Evolutionary conservation across 2,329 filamentous ascomycete species (phyloP).

Genomic region (Trichophyton schoenleinii): DNA sequence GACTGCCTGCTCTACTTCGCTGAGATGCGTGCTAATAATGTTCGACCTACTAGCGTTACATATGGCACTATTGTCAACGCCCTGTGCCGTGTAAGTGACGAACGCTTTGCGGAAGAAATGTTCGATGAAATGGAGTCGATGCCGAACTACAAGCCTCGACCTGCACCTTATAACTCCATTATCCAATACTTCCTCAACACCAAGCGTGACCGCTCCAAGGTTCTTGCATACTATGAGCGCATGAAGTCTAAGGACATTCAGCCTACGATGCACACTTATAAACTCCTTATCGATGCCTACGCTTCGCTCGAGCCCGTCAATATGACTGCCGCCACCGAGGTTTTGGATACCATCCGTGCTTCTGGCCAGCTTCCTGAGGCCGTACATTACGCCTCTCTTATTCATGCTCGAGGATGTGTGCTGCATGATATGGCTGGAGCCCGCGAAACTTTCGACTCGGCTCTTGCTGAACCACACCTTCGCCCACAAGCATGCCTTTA

Average conservation of each 20-base stretch:
- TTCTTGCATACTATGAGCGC: slow-evolving; percentile 84
- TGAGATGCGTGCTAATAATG: slow-evolving; percentile 86
- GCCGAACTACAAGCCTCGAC: slow-evolving; percentile 96
- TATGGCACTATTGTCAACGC: slow-evolving; percentile 98
- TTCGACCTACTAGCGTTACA: slow-evolving; percentile 92
- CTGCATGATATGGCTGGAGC: slow-evolving; percentile 82
- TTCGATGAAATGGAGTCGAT: slow-evolving; percentile 99
- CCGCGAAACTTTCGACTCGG: slow-evolving; percentile 65
- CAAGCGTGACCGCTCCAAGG: slow-evolving; percentile 90
- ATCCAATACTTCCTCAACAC: slow-evolving; percentile 99
- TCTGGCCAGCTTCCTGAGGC: slow-evolving; percentile 70
- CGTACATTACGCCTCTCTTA: slow-evolving; percentile 88
- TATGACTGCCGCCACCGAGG: slow-evolving; percentile 72
- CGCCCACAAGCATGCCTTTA: slow-evolving; percentile 74
- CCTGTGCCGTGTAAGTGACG: slow-evolving; percentile 89
- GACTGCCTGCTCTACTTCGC: slow-evolving; percentile 97
- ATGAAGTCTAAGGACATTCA: slow-evolving; percentile 80
- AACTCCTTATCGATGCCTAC: slow-evolving; percentile 89
- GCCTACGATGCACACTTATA: slow-evolving; percentile 92
- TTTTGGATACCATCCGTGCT: slow-evolving; percentile 65
- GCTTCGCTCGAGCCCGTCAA: slow-evolving; percentile 86
- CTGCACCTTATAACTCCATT: slow-evolving; percentile 96
- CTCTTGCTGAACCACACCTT: slow-evolving; percentile 55
- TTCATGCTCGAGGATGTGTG: slow-evolving; percentile 91
- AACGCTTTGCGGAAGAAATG: slow-evolving; percentile 92